A percentile compares a stretch with the other conserved stretches of the same genome.
These are phyloP conservation scores for Amanita phalloides DNA, from an alignment of 768 basidiomycete species.

Conservation along the genomic window DNA sequence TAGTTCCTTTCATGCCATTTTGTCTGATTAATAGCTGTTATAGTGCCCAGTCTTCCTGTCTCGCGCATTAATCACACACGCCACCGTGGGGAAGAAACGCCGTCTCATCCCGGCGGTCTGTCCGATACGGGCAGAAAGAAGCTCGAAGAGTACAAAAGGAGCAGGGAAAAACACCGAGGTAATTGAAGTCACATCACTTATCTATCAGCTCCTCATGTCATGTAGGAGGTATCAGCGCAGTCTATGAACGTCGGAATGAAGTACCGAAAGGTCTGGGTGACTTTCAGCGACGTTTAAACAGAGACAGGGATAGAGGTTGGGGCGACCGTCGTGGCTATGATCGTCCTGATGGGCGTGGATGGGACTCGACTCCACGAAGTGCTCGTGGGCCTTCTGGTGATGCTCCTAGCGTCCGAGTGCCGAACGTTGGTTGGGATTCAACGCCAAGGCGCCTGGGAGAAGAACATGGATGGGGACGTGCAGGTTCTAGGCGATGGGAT, in stretches of 20 bases:
- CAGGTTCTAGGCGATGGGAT: constrained; percentile 59
- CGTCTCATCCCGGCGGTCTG: constrained; percentile 86
- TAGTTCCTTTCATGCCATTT: neutral
- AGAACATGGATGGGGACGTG: constrained; percentile 55
- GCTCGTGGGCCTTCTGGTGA: constrained; percentile 41
- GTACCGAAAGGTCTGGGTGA: constrained; percentile 79
- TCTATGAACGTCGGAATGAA: constrained; percentile 42
- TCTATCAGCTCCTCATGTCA: neutral
- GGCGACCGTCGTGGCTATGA: constrained; percentile 28
- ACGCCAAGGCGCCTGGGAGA: constrained; percentile 60
- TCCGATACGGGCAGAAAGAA: constrained; percentile 61
- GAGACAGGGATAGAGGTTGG: constrained; percentile 47
- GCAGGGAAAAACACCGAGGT: constrained; percentile 65
- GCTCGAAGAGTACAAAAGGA: constrained; percentile 69
- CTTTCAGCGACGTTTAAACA: constrained; percentile 87
- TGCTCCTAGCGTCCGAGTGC: constrained; percentile 79
- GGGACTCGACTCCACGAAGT: constrained; percentile 56
- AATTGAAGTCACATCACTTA: constrained; percentile 4
- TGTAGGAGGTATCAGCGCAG: constrained; percentile 63
- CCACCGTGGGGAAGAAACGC: constrained; percentile 81
- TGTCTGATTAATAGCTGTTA: constrained; percentile 5
- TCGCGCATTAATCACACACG: constrained; percentile 45
- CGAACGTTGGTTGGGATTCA: constrained; percentile 91
- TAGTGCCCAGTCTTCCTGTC: constrained; percentile 74
- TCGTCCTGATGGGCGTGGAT: constrained; percentile 23